A percentile compares a stretch with the other conserved stretches of the same genome.
phyloP scores from a whole-genome alignment of 1,284 basidiomycete genomes.

The Ustilago vetiveriae region DNA sequence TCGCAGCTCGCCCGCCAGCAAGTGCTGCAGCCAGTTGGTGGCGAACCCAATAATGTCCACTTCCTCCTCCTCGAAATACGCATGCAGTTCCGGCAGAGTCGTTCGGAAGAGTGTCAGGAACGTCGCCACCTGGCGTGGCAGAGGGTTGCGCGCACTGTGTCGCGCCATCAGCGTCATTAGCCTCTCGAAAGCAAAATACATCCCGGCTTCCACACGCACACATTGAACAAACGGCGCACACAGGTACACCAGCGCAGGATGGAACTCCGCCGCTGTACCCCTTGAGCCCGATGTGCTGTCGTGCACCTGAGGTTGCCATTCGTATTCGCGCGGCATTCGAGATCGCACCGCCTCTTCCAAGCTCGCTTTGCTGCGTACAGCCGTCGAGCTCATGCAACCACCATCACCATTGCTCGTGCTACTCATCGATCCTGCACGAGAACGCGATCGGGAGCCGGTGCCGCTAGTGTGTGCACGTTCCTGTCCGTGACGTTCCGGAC shows the following conservation, averaged over 20 bases:
- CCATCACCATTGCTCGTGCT: conserved; percentile 8
- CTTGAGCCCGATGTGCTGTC: conserved; percentile 1
- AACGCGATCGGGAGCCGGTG: conserved; percentile 30
- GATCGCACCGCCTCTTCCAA: conserved; percentile 31
- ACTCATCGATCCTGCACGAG: conserved; percentile 37
- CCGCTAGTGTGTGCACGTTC: conserved; percentile 17
- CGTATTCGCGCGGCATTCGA: conserved; percentile 54
- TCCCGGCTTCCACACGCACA: conserved; percentile 65
- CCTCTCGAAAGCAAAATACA: conserved; percentile 67
- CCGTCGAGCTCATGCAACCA: background rate
- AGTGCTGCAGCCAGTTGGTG: conserved; percentile 64
- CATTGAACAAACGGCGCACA: conserved; percentile 66
- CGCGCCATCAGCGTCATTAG: conserved; percentile 62
- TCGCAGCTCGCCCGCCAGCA: conserved; percentile 64
- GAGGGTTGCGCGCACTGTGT: conserved; percentile 48
- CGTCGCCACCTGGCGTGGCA: conserved; percentile 61
- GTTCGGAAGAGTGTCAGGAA: conserved; percentile 66
- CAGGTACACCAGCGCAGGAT: conserved; percentile 64
- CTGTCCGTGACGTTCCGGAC: conserved; percentile 4
- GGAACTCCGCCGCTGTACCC: conserved; percentile 46
- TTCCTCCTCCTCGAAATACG: conserved; percentile 67
- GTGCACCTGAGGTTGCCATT: conserved; percentile 47
- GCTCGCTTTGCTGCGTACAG: background rate
- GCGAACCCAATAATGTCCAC: conserved; percentile 64
- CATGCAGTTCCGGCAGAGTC: conserved; percentile 65